Evolutionary conservation across 2,329 filamentous ascomycete species (phyloP), one percentile per base, ranked within the genome.

Genomic region (Penicillium crustosum): DNA sequence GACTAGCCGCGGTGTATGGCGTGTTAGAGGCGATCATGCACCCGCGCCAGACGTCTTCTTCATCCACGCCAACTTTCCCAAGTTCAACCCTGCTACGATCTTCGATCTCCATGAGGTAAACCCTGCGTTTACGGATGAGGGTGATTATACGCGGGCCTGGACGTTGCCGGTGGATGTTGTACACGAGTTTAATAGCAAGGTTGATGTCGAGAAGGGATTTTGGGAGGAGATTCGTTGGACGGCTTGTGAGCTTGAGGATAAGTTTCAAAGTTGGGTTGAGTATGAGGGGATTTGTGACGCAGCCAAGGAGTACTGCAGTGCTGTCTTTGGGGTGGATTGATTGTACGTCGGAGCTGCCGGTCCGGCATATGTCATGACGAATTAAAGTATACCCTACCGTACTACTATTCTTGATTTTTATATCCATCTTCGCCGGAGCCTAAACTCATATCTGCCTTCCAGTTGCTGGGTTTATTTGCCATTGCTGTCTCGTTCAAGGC

Each of bases 21-120:
- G 68, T 3, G 64, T 72, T 19, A 66, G 66, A 41, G 68, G 70
- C 23, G 67, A 75, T 61, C 72, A 62, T 4, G 66, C 61, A 10
- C 61, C 63, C 0, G 59, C 68, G 0, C 71, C 74, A 4, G 60
- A 63, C 6, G 73, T 75, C 0, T 75, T 75, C 35, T 78, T 78
- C 59, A 68, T 77, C n/a, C 75, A 77, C 50, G 72, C 71, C 35
- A 76, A 77, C 53, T 70, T 74, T 48, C 74, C 74, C 23, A 77
- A 77, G 60, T 73, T 77, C 48, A 74, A 76, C 57, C 73, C 75
- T 0, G 70, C 68, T 4, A 73, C 70, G 4, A 64, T 77, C 15
- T 76, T 77, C 38, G 64, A 66, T 1, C 48, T 52, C 12, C 67
- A 66, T 51, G 64, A 58, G 36, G 70, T 67, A 15, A 72, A 66